phyloP scores from a whole-genome alignment of 78 protist species.

The Creolimax fragrantissima region DNA sequence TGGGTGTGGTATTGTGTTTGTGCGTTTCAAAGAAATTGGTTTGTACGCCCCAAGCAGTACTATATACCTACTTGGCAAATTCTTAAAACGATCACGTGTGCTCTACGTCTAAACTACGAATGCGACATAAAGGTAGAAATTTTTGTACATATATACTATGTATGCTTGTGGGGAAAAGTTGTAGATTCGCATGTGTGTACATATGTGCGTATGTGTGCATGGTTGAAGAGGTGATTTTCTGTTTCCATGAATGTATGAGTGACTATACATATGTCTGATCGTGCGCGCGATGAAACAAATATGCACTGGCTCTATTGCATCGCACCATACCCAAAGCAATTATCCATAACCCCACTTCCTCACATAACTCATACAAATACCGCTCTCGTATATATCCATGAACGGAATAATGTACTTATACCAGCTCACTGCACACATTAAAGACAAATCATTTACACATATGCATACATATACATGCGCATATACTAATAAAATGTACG shows the following conservation, averaged over 20 bases:
- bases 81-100: background rate
- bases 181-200: background rate
- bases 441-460: too few species aligned
- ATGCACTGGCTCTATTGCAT: too few species aligned
- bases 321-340: too few species aligned
- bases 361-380: too few species aligned
- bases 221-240: background rate
- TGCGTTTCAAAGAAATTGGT: background rate
- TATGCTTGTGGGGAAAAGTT: too few species aligned
- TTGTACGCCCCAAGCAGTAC: background rate
- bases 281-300: too few species aligned
- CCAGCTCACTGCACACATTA: too few species aligned
- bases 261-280: background rate
- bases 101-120: background rate
- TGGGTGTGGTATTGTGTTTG: too few species aligned
- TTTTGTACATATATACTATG: too few species aligned
- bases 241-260: background rate
- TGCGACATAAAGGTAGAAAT: too few species aligned
- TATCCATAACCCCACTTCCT: too few species aligned
- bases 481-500: background rate
- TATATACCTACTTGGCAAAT: background rate
- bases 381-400: background rate
- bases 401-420: background rate
- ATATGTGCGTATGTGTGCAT: background rate
- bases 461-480: background rate